Base-by-base conservation (phyloP, 2,329 filamentous ascomycete species). In the Pyricularia sp. region DNA sequence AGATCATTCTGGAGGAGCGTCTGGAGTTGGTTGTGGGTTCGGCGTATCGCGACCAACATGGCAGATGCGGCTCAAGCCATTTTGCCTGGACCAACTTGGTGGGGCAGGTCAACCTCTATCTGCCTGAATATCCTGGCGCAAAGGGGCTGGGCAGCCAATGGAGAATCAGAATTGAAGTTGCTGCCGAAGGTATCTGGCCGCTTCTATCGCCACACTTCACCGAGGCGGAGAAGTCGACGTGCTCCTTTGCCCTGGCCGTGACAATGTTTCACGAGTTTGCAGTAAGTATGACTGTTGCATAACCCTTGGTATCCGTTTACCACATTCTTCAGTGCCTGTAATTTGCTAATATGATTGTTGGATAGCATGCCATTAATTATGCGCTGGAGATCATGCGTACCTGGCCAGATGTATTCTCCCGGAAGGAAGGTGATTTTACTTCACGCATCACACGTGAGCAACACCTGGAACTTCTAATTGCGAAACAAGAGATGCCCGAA, bases 241-340 rank as follows among this genome's bases (percentile, higher is more conserved):
- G 58, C 59, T 71, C 69, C 3, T 33, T 68, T 4, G 30, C 67
- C 10, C 20, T 72, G 6, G 70, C 69, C 1, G 58, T 10, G 14
- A 69, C 68, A 17, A 20, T 72, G 9, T 66, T 71, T 33, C 71
- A 71, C 33, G 71, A 72, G 63, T 20, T 72, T 28, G 69, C 68
- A 20, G 71, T 72, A 69, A 64, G 71, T 42, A 1, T 11, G 31
- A 9, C 1, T 7, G 26, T 3, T 9, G 12, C 58, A 25, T 61
- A 2, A 25, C 55, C 25, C 58, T 26, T 26, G n/a, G 1, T 17
- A 28, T 63, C 25, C 12, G 17, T 28, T 30, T 5, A 9, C 26
- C 12, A 17, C 12, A 23, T 5, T 26, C 3, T 23, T 61, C 7
- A 25, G 3, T 61, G 26, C 25, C 5, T 17, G 17, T 28, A 2